phyloP scores from a whole-genome alignment of 805 yeast genomes.

The Vanderwaltozyma yarrowii region DNA sequence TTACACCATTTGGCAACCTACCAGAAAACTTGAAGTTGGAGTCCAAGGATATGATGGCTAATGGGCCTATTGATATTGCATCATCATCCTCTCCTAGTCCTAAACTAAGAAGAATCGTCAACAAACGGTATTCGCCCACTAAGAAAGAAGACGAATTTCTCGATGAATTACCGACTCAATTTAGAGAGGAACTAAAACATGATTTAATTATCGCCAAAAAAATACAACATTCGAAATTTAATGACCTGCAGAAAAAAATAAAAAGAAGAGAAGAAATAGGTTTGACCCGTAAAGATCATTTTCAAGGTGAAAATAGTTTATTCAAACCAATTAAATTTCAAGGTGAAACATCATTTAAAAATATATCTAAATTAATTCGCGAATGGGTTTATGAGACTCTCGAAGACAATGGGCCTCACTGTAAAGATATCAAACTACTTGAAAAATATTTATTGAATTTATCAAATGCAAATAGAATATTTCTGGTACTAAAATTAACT shows the following conservation, averaged over 20 bases:
- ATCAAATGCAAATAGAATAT: slow-evolving; percentile 19
- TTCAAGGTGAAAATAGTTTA: slow-evolving; percentile 13
- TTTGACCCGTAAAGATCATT: slow-evolving; percentile 11
- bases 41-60: slow-evolving; percentile 9
- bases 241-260: slow-evolving; percentile 9
- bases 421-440: slow-evolving; percentile 32
- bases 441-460: slow-evolving; percentile 27
- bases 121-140: slow-evolving; percentile 12
- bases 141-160: slow-evolving; percentile 59
- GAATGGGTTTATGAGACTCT: slow-evolving; percentile 32
- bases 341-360: slow-evolving; percentile 24
- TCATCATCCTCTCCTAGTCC: slow-evolving; percentile 2
- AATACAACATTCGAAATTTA: slow-evolving; percentile 14
- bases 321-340: slow-evolving; percentile 29
- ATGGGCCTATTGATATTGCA: slow-evolving; percentile 5
- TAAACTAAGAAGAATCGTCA: neutral
- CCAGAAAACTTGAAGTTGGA: slow-evolving; percentile 11
- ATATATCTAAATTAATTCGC: slow-evolving; percentile 26
- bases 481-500: slow-evolving; percentile 16
- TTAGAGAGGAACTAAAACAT: slow-evolving; percentile 48
- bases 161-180: slow-evolving; percentile 51
- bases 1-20: slow-evolving; percentile 4
- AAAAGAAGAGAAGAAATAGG: slow-evolving; percentile 7
- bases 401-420: slow-evolving; percentile 29
- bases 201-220: slow-evolving; percentile 34